Evolutionary conservation across 148 eudicot genomes (phyloP), one percentile per base, ranked within the genome.

Genomic region (Simmondsia chinensis): DNA sequence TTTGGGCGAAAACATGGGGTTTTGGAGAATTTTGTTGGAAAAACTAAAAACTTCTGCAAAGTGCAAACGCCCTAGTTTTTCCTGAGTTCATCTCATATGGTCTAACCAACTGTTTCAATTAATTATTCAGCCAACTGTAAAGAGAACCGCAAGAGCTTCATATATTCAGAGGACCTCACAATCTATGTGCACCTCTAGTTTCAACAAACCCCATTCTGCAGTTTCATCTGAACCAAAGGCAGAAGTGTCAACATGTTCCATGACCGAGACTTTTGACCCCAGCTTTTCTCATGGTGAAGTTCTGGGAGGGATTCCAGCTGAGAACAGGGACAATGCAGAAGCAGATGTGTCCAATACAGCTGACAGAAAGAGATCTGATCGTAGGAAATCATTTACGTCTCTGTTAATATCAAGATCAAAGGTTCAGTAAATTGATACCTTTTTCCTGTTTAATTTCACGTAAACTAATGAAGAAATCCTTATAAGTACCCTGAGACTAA

Each of bases 361-460:
- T 40, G 32, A 52, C 41, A 39, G 32, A 36, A 79, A 52, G 56
- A 88, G 51, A 68, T 60, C 84, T 48, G 60, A 43, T 22, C 87
- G 97, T 21, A 69, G 94, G 56, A 88, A 72, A 38, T 88, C 97
- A 22, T 88, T 63, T 54, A 80, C 95, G 6, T 71, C 70, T 20
- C 61, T 55, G 33, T 66, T 88, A 37, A 62, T 84, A 34, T 74
- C 76, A 52, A 61, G 74, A 64, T 57, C 95, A 52, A 71, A 84
- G 84, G 97, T 88, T 17, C 62, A 17, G n/a, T 14, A n/a, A 14
- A 18, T 17, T 24, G 21, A 5, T 34, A 0, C 26, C 26, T 52
- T 33, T 49, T 45, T 11, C 31, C 28, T 9, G 9, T 53, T 14
- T 26, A 13, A 24, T 9, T 21, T 20, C 14, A 27, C 3, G 28